Evolutionary conservation across 2,329 filamentous ascomycete genomes (phyloP).

Genomic region (Teratosphaeria viscida): DNA sequence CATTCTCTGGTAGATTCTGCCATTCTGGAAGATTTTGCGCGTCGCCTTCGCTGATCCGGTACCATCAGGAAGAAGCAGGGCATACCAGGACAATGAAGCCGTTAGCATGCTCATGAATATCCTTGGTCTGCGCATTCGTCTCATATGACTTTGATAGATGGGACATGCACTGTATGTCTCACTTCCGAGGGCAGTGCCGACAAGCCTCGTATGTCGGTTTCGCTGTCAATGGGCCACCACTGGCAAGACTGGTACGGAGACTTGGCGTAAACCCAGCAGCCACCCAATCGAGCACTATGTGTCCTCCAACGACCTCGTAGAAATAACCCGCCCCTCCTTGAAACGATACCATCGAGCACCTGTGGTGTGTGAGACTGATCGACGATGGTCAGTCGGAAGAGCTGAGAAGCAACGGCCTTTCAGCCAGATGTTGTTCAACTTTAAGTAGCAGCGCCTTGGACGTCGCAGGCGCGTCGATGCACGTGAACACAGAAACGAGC

Average conservation of each 20-base stretch:
- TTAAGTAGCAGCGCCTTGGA: background rate
- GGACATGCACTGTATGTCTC: conserved; percentile 2
- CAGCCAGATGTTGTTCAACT: background rate
- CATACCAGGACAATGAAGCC: background rate
- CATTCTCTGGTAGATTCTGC: background rate
- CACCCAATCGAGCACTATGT: background rate
- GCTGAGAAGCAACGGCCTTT: background rate
- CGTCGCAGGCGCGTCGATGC: background rate
- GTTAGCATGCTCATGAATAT: background rate
- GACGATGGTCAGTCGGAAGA: background rate
- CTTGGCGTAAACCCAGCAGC: background rate
- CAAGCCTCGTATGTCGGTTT: background rate
- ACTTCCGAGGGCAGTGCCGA: conserved; percentile 1
- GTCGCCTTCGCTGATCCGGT: background rate
- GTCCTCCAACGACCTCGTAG: background rate
- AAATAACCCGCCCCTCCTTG: background rate
- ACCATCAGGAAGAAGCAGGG: background rate
- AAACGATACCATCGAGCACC: background rate
- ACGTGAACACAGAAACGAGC: background rate
- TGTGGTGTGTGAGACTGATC: background rate
- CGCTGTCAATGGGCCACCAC: background rate
- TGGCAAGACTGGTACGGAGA: background rate
- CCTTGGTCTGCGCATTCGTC: background rate
- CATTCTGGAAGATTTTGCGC: background rate
- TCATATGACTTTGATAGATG: background rate